These are phyloP conservation scores for Boletus barrowsii DNA, from an alignment of 768 basidiomycete genomes.

Conservation along the genomic window DNA sequence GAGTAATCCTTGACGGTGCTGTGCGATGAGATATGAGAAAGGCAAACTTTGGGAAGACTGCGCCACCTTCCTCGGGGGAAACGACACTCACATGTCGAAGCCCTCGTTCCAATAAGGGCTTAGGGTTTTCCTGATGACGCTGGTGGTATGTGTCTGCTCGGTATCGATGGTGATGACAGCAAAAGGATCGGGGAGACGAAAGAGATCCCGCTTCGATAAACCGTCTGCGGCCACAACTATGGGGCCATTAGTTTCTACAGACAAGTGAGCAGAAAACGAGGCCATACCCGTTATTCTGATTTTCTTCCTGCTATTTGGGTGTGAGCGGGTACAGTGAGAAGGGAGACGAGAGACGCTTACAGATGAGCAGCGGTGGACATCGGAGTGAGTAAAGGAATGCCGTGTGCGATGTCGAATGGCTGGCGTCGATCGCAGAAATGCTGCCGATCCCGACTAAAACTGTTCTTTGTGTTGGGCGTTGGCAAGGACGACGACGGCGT, in stretches of 20 bases:
- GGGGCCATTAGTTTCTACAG: not conserved
- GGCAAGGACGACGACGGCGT: conserved; percentile 17
- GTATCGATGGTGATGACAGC: conserved; percentile 98
- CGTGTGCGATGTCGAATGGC: not conserved
- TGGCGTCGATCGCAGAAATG: not conserved
- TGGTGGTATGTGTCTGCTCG: conserved; percentile 95
- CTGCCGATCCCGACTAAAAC: not conserved
- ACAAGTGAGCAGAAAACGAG: not conserved
- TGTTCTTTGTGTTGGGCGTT: conserved; percentile 3
- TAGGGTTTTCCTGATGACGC: conserved; percentile 92
- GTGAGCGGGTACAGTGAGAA: conserved; percentile 10
- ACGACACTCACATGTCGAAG: conserved; percentile 81
- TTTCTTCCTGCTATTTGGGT: conserved; percentile 52
- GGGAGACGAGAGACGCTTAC: conserved; percentile 17
- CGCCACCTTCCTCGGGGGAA: not conserved
- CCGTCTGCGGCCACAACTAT: conserved; percentile 95
- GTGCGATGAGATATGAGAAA: conserved; percentile 10
- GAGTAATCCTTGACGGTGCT: conserved; percentile 98
- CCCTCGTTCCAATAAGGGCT: conserved; percentile 98
- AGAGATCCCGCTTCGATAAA: conserved; percentile 91
- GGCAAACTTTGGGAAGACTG: not conserved
- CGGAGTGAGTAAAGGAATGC: not conserved
- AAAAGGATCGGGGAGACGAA: conserved; percentile 95
- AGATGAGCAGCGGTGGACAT: conserved; percentile 31
- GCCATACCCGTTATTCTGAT: conserved; percentile 69